A percentile compares a stretch with the other conserved stretches of the same genome.
Conservation (phyloP, 163 green algal species). For the Prototheca wickerhamii region DNA sequence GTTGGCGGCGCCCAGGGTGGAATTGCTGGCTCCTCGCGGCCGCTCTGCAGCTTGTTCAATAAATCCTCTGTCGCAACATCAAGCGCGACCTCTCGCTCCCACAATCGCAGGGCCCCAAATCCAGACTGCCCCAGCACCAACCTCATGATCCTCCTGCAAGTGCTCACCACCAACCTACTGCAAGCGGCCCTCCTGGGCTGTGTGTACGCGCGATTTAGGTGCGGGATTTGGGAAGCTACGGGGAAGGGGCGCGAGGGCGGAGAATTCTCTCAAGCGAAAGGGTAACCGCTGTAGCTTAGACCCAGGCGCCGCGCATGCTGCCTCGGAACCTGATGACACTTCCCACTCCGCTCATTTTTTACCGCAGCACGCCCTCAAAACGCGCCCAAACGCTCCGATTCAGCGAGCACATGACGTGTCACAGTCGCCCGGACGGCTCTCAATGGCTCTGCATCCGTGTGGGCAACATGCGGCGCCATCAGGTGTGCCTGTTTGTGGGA, state of each 20-base stretch:
- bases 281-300: no score
- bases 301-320: no score
- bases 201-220: slow-evolving; percentile 62
- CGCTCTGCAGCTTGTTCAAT: no score
- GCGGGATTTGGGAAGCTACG: background rate
- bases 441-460: slow-evolving; percentile 40
- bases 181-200: slow-evolving; percentile 50
- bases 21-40: no score
- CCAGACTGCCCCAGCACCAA: slow-evolving; percentile 53
- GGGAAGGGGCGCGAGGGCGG: background rate
- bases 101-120: slow-evolving; percentile 37
- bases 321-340: no score
- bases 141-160: slow-evolving; percentile 47
- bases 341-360: no score
- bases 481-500: slow-evolving; percentile 23
- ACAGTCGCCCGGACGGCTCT: slow-evolving; percentile 11
- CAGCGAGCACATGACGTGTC: slow-evolving; percentile 26
- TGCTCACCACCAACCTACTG: slow-evolving; percentile 8
- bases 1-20: background rate
- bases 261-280: no score
- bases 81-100: no score
- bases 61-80: no score
- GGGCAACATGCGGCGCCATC: slow-evolving; percentile 66
- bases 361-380: slow-evolving; percentile 44
- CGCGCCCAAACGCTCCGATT: slow-evolving; percentile 51